A percentile compares a stretch with the other conserved stretches of the same genome.
Conservation (phyloP, 306 rosid species). For the Alnus rubra region DNA sequence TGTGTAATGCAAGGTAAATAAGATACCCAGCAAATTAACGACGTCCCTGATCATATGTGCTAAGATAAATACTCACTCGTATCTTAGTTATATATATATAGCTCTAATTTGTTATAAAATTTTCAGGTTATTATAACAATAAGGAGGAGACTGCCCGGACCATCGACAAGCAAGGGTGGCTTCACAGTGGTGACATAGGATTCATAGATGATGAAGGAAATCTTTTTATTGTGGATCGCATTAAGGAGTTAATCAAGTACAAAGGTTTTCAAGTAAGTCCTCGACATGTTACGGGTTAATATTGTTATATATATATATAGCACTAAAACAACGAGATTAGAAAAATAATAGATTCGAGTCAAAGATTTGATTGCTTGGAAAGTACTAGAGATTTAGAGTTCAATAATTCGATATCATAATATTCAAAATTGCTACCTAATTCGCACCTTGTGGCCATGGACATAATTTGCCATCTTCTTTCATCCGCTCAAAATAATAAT, state of each 20-base stretch:
- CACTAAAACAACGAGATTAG: not conserved
- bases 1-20: slow-evolving; percentile 83
- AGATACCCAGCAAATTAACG: not conserved
- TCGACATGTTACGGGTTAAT: not conserved
- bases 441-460: not conserved
- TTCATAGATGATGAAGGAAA: slow-evolving; percentile 78
- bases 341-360: not conserved
- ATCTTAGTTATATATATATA: not conserved
- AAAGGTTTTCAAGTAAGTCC: slow-evolving; percentile 62
- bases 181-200: slow-evolving; percentile 87
- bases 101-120: not conserved
- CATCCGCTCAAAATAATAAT: not conserved
- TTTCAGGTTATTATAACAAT: slow-evolving; percentile 73
- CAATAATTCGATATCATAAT: not conserved
- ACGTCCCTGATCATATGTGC: not conserved
- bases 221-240: slow-evolving; percentile 66
- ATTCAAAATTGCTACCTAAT: not conserved
- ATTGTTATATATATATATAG: too few species aligned
- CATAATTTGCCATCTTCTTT: not conserved
- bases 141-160: slow-evolving; percentile 74
- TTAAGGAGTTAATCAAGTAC: slow-evolving; percentile 54
- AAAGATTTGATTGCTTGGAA: too few species aligned
- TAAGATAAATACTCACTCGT: not conserved
- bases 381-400: too few species aligned
- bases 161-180: slow-evolving; percentile 82